Conservation (phyloP, 2,329 filamentous ascomycete species). For the Ilyonectria destructans region DNA sequence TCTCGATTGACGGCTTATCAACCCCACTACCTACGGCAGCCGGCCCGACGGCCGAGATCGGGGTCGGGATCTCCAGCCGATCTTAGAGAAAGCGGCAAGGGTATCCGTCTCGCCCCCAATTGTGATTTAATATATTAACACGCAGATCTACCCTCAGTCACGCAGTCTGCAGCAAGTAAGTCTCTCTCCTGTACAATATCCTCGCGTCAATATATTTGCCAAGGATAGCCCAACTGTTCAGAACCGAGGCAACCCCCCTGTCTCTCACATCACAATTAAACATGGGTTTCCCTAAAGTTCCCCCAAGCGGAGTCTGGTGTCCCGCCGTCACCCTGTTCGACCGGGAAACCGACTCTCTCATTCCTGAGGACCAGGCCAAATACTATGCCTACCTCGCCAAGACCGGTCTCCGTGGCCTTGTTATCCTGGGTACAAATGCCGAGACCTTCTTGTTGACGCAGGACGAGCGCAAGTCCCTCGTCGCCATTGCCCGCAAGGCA, state of each 20-base stretch:
- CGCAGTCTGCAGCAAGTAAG: background rate
- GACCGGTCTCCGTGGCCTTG: conserved; percentile 66
- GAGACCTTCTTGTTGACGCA: conserved; percentile 72
- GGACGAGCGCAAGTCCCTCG: conserved; percentile 70
- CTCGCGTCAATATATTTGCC: background rate
- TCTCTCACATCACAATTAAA: background rate
- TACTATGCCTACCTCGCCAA: conserved; percentile 68
- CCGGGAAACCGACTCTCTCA: conserved; percentile 63
- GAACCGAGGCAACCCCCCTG: background rate
- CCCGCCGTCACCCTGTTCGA: conserved; percentile 72
- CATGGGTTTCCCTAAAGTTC: conserved; percentile 41
- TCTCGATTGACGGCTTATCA: no score
- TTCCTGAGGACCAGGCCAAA: conserved; percentile 63
- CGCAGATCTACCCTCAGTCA: background rate
- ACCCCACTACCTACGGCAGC: background rate
- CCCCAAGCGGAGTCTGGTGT: conserved; percentile 62
- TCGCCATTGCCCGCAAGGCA: conserved; percentile 77
- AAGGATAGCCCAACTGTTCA: no score
- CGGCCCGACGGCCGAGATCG: conserved; percentile 5
- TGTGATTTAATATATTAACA: background rate
- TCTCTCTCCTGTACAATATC: background rate
- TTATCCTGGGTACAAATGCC: conserved; percentile 71
- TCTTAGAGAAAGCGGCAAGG: background rate
- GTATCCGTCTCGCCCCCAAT: background rate
- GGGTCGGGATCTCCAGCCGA: conserved; percentile 2